These are phyloP conservation scores for Candida neerlandica DNA, from an alignment of 1,139 yeast genomes.

Conservation along the genomic window DNA sequence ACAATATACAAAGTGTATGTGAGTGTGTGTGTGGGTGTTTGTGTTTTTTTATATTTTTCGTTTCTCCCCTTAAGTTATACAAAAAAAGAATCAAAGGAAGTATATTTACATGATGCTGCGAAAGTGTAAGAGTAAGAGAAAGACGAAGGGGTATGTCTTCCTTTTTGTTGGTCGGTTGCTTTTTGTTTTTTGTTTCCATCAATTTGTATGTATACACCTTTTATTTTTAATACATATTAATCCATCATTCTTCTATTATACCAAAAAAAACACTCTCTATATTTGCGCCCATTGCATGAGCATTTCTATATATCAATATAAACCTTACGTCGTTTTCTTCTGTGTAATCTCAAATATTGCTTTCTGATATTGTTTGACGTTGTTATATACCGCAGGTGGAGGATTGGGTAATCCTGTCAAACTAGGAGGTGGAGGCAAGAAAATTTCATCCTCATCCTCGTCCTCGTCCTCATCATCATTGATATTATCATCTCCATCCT, in stretches of 20 bases:
- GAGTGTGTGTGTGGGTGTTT: no score
- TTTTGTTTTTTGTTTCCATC: not conserved
- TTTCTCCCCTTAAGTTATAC: no score
- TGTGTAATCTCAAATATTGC: slow-evolving; percentile 19
- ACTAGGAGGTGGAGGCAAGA: slow-evolving; percentile 41
- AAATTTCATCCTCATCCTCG: slow-evolving; percentile 16
- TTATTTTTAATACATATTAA: not conserved
- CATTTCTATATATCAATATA: not conserved
- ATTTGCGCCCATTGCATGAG: not conserved
- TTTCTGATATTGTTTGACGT: slow-evolving; percentile 23
- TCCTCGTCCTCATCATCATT: slow-evolving; percentile 18
- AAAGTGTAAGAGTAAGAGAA: no score
- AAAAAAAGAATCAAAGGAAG: no score
- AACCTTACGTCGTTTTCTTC: not conserved
- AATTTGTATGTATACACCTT: not conserved
- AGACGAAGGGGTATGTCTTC: slow-evolving; percentile 4
- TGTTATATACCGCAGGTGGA: slow-evolving; percentile 35
- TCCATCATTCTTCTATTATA: slow-evolving; percentile 3
- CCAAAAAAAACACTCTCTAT: not conserved
- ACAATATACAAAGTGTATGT: no score
- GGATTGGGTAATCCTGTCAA: slow-evolving; percentile 35
- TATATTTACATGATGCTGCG: no score
- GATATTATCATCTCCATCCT: slow-evolving; percentile 17
- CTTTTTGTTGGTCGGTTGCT: not conserved
- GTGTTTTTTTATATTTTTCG: no score